Evolutionary conservation across 805 yeast species (phyloP), one percentile per base, ranked within the genome.

Genomic region (Wickerhamia fluorescens): DNA sequence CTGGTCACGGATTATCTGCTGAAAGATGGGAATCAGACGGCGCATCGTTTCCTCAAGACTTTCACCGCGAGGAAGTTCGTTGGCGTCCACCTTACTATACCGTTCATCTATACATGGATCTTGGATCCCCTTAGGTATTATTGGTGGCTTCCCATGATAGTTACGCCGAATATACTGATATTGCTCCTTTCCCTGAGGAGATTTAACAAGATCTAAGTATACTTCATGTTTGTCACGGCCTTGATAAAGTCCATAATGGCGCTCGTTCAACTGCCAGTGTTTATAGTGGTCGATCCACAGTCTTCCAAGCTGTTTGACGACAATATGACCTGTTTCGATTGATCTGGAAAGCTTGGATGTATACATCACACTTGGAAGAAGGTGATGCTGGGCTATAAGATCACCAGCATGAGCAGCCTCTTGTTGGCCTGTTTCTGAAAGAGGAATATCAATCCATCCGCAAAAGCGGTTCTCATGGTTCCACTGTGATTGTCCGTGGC

Each of bases 401-500:
- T 58, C 47, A 2, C 60, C 65, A 6, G 67, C 70, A 30, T 52
- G 42, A 11, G 36, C 33, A 2, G 70, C 70, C 40, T 63, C 70
- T 6, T 42, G 23, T 29, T 50, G 45, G 5, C 70, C 70, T 31
- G 56, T 58, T 5, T 39, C 47, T 17, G 58, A 47, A 13, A 63
- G 47, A 17, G 63, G 58, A n/a, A 59, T 49, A 34, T 63, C 70
- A 14, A 63, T 56, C 70, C 70, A 63, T 9, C 70, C 70, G 30
- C 68, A 59, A 39, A 63, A 63, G 37, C 51, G 56, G 41, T 59
- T 61, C 27, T 56, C 65, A 27, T 61, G 58, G 35, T 63, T 63
- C 58, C 66, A 58, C 40, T 56, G 56, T 6, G 62, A 53, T 35
- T 62, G 68, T 23, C 70, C 70, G 40, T 63, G 70, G 37, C 70